phyloP scores from a whole-genome alignment of 148 eudicot genomes.

The Fagopyrum homotropicum region DNA sequence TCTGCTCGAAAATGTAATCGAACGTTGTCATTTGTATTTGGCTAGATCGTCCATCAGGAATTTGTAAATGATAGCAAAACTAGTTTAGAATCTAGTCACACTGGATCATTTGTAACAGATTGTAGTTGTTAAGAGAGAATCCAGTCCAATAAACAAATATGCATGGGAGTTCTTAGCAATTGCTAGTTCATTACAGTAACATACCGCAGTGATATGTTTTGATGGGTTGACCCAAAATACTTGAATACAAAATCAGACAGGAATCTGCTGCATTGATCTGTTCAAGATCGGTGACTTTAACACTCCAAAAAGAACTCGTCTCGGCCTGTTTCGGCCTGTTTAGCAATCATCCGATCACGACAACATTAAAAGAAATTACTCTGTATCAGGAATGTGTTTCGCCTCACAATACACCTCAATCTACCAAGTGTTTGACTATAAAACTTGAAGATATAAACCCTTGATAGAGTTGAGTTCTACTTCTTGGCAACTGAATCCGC shows the following conservation, averaged over 20 bases:
- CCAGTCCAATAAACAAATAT: neutral
- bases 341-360: neutral
- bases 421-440: neutral
- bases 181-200: neutral
- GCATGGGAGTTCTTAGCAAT: neutral
- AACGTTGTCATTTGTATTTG: neutral
- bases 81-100: neutral
- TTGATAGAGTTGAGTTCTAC: neutral
- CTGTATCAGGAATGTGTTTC: neutral
- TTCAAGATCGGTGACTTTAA: neutral
- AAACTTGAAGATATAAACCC: neutral
- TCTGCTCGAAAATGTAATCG: neutral
- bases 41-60: neutral
- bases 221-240: neutral
- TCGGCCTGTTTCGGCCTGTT: slow-evolving; percentile 1
- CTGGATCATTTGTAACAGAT: neutral
- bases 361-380: neutral
- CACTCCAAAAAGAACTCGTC: neutral
- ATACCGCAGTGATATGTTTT: neutral
- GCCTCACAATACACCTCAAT: neutral
- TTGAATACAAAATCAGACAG: neutral
- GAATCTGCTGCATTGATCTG: neutral
- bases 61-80: neutral
- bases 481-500: slow-evolving; percentile 21
- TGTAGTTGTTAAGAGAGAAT: neutral